Evolutionary conservation across 2,329 filamentous ascomycete species (phyloP), one percentile per base, ranked within the genome.

Genomic region (Endoconidiophora polonica): DNA sequence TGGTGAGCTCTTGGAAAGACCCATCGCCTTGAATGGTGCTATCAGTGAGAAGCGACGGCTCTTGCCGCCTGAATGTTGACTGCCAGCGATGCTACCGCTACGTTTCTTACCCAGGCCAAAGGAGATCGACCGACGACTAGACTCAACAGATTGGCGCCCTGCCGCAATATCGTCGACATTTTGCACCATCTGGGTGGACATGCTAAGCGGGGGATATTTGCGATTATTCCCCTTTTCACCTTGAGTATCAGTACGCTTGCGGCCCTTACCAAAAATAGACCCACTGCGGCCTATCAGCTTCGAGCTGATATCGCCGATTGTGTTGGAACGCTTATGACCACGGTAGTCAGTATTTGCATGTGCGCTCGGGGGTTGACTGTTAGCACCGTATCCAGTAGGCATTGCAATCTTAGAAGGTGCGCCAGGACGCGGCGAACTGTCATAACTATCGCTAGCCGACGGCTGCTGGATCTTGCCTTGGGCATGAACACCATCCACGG

Each of bases 381-480:
- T 73, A 33, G 68, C 65, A 48, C 74, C 70, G 57, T 81, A 77
- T 52, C 74, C 74, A 1, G 74, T 68, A 44, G 76, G 68, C 54
- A 68, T 65, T n/a, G 73, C 70, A 55, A 78, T 74, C 58, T 79
- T 81, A 58, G 67, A 64, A 51, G 70, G 74, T 14, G 16, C 39
- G 71, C 82, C 68, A 61, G 77, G 60, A 64, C 81, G 67, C 68
- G 79, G 61, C 45, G 81, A 74, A 12, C 80, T 74, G 29, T 90
- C 86, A 46, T 77, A 76, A 61, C 87, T 86, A 56, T 76, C 77
- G 2, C 51, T 54, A 38, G 58, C 60, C 1, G 58, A 57, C 59
- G 84, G 84, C 61, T 94, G 90, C 56, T 91, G 84, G 58, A 96
- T 86, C 55, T 83, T 83, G 55, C 87, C 90, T 62, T 94, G 84